Conservation (phyloP, 1,139 yeast species). For the Nakaseomyces sp. region DNA sequence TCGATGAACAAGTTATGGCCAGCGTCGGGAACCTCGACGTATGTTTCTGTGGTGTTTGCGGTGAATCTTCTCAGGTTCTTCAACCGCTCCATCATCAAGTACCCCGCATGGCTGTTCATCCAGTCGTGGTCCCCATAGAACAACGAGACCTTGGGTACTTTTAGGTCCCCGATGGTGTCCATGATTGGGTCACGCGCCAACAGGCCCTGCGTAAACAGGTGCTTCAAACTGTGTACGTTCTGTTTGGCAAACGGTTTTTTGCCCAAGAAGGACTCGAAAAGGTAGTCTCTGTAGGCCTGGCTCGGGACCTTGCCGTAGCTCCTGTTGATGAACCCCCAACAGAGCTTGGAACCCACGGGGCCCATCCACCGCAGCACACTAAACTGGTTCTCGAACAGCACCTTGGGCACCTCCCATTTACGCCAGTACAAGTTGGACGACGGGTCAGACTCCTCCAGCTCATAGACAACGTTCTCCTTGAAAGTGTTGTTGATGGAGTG, state of each 20-base stretch:
- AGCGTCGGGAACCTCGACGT: conserved; percentile 43
- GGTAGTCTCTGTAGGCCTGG: conserved; percentile 18
- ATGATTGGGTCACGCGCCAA: conserved; percentile 68
- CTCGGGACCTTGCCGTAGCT: conserved; percentile 46
- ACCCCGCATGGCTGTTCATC: conserved; percentile 75
- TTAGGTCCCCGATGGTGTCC: conserved; percentile 45
- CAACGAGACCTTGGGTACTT: conserved; percentile 42
- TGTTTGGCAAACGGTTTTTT: conserved; percentile 21
- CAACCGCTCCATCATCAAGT: conserved; percentile 37
- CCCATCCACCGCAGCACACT: conserved; percentile 45
- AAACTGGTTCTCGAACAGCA: conserved; percentile 33
- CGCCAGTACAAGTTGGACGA: conserved; percentile 21
- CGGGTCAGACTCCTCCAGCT: conserved; percentile 19
- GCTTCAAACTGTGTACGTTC: conserved; percentile 46
- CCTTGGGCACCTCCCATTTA: conserved; percentile 23
- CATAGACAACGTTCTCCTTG: conserved; percentile 12
- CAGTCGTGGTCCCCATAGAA: conserved; percentile 80
- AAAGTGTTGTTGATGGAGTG: conserved; percentile 46
- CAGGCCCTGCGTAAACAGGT: conserved; percentile 34
- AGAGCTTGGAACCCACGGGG: conserved; percentile 51
- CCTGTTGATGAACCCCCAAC: conserved; percentile 43
- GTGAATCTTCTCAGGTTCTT: conserved; percentile 17
- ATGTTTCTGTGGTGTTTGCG: conserved; percentile 15
- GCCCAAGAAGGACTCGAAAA: conserved; percentile 21
- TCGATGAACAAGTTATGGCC: conserved; percentile 80